A percentile compares a stretch with the other conserved stretches of the same genome.
Conservation (phyloP, 495 filamentous ascomycete species). For the Baudoinia panamericana region DNA sequence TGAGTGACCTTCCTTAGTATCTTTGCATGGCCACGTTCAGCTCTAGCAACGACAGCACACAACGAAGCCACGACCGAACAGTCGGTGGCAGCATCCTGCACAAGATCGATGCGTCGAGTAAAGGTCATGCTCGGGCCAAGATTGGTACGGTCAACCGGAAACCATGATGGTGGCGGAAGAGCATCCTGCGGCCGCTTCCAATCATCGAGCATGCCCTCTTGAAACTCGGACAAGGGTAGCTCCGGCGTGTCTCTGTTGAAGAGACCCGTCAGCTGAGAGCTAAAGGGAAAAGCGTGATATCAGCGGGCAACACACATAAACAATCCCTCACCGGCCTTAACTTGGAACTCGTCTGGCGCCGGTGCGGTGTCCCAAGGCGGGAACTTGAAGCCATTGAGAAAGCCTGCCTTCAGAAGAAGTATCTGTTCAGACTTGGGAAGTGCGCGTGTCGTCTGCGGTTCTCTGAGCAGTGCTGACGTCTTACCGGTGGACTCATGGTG, state of each 20-base stretch:
- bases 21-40: conserved; percentile 45
- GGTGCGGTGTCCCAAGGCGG: conserved; percentile 65
- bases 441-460: conserved; percentile 45
- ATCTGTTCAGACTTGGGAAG: conserved; percentile 62
- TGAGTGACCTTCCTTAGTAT: conserved; percentile 56
- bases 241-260: conserved; percentile 50
- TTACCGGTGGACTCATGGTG: neutral
- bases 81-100: conserved; percentile 87
- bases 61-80: conserved; percentile 96
- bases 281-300: neutral
- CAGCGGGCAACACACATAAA: conserved; percentile 42
- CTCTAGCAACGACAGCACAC: conserved; percentile 62
- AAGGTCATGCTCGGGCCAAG: conserved; percentile 41
- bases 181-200: conserved; percentile 68
- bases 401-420: conserved; percentile 62
- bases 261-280: conserved; percentile 9
- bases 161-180: conserved; percentile 28
- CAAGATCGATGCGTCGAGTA: conserved; percentile 52
- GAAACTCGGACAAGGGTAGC: conserved; percentile 55
- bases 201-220: conserved; percentile 56
- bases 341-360: conserved; percentile 38
- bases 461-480: conserved; percentile 7
- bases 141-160: conserved; percentile 16
- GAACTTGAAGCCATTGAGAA: conserved; percentile 66
- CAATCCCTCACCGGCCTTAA: conserved; percentile 26